Base-by-base conservation (phyloP, 495 filamentous ascomycete genomes). In the Aspergillus sparsus region DNA sequence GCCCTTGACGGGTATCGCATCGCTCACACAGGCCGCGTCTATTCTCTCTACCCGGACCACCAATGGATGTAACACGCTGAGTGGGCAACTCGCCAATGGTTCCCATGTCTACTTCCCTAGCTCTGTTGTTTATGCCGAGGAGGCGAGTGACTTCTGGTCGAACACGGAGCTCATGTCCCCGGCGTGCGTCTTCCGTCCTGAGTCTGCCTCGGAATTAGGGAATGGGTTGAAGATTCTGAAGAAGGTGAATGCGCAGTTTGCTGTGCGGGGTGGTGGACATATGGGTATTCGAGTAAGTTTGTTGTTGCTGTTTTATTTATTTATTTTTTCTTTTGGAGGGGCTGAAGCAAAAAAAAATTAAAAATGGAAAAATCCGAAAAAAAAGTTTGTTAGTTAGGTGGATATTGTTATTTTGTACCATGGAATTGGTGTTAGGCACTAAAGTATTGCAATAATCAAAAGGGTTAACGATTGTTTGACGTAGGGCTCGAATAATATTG, bases 401-500 rank as follows among this genome's bases (percentile, higher is more conserved):
- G 21, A 1, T 27, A 27, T 27, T 27, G 21, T 27, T 27, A 27
- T 27, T 27, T 27, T 27, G 21, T 27, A 27, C 21, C 21, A 1
- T 27, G 21, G 21, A 27, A 27, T 3, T 27, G 21, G 21, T 27
- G 21, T 27, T 3, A 27, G 21, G 21, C 3, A 1, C 21, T 27
- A 27, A 1, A 27, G 21, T 27, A 27, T 27, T 27, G 21, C 3
- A 27, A 27, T 27, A 27, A 3, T 1, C 21, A 4, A 46, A 16
- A 15, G 4, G 6, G 33, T n/a, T 39, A 12, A 37, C 31, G 0
- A 6, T 27, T 3, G 21, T 27, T 27, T 27, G 8, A 13, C 8
- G 13, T 31, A 66, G 65, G 85, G 53, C 65, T 71, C 55, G 72
- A 74, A 74, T 58, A 74, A 71, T 15, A 72, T 72, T 58, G 53